A percentile compares a stretch with the other conserved stretches of the same genome.
phyloP scores from a whole-genome alignment of 2,329 filamentous ascomycete species.

The Scopulariopsis brevicaulis region DNA sequence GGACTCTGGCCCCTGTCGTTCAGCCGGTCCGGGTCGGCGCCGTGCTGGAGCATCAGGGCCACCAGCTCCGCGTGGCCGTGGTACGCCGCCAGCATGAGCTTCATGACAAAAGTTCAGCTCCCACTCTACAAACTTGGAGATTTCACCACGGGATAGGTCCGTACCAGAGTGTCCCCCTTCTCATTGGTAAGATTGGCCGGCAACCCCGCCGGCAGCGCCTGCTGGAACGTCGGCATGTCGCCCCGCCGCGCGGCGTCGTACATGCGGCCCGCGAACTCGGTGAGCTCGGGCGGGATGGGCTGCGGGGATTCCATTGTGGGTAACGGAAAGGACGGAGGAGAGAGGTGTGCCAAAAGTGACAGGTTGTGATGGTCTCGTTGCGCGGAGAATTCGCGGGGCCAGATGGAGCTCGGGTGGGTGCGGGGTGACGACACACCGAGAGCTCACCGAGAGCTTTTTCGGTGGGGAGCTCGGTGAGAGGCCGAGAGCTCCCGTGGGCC shows the following conservation, averaged over 20 bases:
- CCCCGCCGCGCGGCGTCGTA: conserved; percentile 56
- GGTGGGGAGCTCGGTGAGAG: background rate
- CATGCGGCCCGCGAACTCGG: conserved; percentile 54
- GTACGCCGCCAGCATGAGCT: conserved; percentile 65
- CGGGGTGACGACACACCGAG: background rate
- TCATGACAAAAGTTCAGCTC: background rate
- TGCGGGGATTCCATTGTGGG: conserved; percentile 5
- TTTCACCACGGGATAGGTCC: conserved; percentile 8
- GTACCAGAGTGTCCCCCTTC: conserved; percentile 59
- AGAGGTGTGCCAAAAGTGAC: background rate
- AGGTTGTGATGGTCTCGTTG: background rate
- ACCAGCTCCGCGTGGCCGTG: conserved; percentile 53
- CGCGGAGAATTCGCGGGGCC: background rate
- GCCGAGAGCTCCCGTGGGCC: background rate
- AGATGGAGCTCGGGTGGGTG: background rate
- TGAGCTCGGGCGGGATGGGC: conserved; percentile 46
- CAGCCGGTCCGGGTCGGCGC: conserved; percentile 55
- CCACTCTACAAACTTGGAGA: no score
- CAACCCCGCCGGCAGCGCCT: conserved; percentile 53
- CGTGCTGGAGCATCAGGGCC: conserved; percentile 45
- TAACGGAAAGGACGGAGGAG: background rate
- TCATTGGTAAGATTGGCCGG: conserved; percentile 62
- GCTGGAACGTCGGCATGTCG: conserved; percentile 42
- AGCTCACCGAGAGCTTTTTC: background rate
- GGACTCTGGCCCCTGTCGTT: conserved; percentile 61